phyloP scores from a whole-genome alignment of 192 early-diverging fungal species.

The Entrophospora sp. region DNA sequence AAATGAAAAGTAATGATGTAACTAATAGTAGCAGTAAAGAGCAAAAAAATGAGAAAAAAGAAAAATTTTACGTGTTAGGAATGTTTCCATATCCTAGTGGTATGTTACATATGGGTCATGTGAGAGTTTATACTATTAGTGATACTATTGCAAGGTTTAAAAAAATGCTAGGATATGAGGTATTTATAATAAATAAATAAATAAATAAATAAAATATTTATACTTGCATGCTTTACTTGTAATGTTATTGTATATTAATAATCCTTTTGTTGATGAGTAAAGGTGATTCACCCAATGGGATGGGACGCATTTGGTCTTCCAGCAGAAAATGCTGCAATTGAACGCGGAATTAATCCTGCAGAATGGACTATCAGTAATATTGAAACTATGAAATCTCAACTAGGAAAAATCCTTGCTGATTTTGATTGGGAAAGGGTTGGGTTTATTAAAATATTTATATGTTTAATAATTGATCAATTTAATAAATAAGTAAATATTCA shows the following conservation, averaged over 20 bases:
- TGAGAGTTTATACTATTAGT: conserved; percentile 91
- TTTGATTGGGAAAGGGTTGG: conserved; percentile 88
- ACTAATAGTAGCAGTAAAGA: neutral
- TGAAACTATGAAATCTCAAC: conserved; percentile 68
- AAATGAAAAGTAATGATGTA: conserved; percentile 9
- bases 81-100: conserved; percentile 99
- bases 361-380: conserved; percentile 86
- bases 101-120: conserved; percentile 89
- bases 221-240: too few relatives aligned
- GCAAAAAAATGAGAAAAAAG: conserved; percentile 16
- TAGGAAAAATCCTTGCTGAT: conserved; percentile 61
- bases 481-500: neutral
- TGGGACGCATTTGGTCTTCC: conserved; percentile 99
- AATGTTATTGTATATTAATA: too few relatives aligned
- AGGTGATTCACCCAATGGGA: conserved; percentile 87
- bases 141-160: conserved; percentile 76
- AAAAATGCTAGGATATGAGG: conserved; percentile 63
- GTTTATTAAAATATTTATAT: neutral
- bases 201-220: too few relatives aligned
- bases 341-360: conserved; percentile 63
- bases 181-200: too few relatives aligned
- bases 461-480: neutral
- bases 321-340: conserved; percentile 94
- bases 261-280: too few relatives aligned
- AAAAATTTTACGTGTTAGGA: conserved; percentile 73